These are phyloP conservation scores for Pythium phragmiticola DNA, from an alignment of 352 stramenopile genomes.

Conservation along the genomic window DNA sequence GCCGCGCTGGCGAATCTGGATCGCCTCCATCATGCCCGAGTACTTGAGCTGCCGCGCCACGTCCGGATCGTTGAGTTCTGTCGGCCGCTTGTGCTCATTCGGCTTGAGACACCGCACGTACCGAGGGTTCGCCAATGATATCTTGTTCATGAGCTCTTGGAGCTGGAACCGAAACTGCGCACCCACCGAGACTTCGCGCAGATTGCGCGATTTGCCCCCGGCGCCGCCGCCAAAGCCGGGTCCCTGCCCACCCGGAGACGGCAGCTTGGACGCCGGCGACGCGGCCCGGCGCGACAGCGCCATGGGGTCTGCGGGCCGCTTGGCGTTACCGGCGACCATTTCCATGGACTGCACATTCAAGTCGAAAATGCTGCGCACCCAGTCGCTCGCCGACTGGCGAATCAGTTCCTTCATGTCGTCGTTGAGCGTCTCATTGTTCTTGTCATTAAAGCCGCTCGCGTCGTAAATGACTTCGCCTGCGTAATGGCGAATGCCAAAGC, in stretches of 20 bases:
- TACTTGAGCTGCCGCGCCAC: constrained; percentile 90
- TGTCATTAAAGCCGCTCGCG: constrained; percentile 96
- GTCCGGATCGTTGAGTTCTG: constrained; percentile 76
- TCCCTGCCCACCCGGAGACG: constrained; percentile 24
- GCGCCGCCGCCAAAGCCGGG: constrained; percentile 12
- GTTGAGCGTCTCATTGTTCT: constrained; percentile 98
- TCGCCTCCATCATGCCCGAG: constrained; percentile 91
- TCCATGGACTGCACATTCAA: constrained; percentile 87
- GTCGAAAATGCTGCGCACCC: constrained; percentile 84
- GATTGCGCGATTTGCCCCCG: constrained; percentile 71
- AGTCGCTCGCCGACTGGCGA: constrained; percentile 80
- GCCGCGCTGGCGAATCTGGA: constrained; percentile 87
- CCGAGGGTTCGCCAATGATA: constrained; percentile 82
- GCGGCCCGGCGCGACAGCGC: constrained; percentile 49
- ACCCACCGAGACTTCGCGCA: constrained; percentile 84
- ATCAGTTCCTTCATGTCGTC: constrained; percentile 93
- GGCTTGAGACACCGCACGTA: constrained; percentile 90
- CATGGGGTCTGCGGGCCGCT: constrained; percentile 58
- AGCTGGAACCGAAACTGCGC: constrained; percentile 89
- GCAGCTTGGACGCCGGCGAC: constrained; percentile 28
- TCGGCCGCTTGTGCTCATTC: constrained; percentile 82
- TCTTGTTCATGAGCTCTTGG: constrained; percentile 89
- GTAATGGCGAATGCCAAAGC: constrained; percentile 90
- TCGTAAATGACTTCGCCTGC: constrained; percentile 97
- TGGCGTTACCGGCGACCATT: constrained; percentile 65